A percentile compares a stretch with the other conserved stretches of the same genome.
Evolutionary conservation across 805 yeast genomes (phyloP).

Genomic region (Lachancea quebecensis): DNA sequence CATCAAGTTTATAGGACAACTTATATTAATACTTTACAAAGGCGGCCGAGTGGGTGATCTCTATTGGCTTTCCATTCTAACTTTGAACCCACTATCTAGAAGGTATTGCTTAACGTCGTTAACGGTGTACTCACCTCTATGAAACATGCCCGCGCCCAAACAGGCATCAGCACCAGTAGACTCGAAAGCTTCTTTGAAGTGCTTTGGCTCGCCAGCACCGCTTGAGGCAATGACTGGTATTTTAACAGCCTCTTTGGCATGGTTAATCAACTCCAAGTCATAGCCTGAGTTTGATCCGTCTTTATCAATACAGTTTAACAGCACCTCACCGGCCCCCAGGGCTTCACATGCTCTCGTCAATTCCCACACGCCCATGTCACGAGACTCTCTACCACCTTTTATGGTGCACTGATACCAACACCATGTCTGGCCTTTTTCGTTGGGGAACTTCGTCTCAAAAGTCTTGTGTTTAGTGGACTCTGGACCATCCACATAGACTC

Average conservation of each 20-base stretch:
- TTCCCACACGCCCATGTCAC: slow-evolving; percentile 88
- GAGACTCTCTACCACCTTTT: slow-evolving; percentile 90
- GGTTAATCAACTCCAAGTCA: slow-evolving; percentile 77
- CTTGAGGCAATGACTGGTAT: slow-evolving; percentile 97
- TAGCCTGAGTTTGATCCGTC: slow-evolving; percentile 96
- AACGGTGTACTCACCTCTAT: slow-evolving; percentile 88
- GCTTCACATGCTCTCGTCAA: slow-evolving; percentile 83
- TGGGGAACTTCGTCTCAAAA: slow-evolving; percentile 56
- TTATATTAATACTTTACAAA: background rate
- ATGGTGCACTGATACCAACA: slow-evolving; percentile 95
- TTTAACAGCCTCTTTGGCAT: slow-evolving; percentile 64
- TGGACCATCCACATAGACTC: slow-evolving; percentile 63
- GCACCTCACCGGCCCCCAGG: slow-evolving; percentile 93
- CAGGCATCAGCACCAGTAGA: slow-evolving; percentile 91
- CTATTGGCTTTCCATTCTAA: slow-evolving; percentile 48
- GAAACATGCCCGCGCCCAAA: slow-evolving; percentile 98
- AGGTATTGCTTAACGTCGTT: slow-evolving; percentile 71
- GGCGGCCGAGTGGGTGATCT: background rate
- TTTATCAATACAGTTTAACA: slow-evolving; percentile 90
- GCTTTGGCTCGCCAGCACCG: slow-evolving; percentile 93
- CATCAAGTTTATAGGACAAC: too few species aligned
- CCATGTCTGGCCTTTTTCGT: slow-evolving; percentile 83
- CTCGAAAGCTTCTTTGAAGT: slow-evolving; percentile 80
- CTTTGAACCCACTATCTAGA: slow-evolving; percentile 53
- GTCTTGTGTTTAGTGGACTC: slow-evolving; percentile 53